Conservation (phyloP, 441 rosid species). For the Bruguiera hainesii region DNA sequence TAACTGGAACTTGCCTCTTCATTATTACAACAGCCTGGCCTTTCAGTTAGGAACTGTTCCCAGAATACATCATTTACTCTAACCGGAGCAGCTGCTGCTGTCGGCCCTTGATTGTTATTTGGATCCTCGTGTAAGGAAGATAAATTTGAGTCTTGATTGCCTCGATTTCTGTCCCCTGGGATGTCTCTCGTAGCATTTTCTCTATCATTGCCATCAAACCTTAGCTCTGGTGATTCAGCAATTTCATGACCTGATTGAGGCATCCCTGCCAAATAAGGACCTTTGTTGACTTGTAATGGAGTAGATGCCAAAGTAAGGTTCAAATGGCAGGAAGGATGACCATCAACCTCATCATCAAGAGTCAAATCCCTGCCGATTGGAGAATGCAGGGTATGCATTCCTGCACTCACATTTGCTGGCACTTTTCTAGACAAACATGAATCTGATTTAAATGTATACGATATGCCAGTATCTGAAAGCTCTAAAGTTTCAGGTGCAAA, state of each 20-base stretch:
- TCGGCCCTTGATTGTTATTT: constrained; percentile 38
- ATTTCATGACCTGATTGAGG: constrained; percentile 37
- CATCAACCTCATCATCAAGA: constrained; percentile 64
- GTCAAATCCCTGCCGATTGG: constrained; percentile 33
- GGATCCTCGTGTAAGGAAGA: constrained; percentile 35
- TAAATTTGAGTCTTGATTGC: constrained; percentile 21
- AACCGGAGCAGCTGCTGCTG: constrained; percentile 49
- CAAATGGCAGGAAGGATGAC: constrained; percentile 72
- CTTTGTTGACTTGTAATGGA: constrained; percentile 49
- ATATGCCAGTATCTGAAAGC: constrained; percentile 82
- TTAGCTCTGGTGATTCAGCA: constrained; percentile 34
- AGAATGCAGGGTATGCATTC: constrained; percentile 31
- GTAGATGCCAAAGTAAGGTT: constrained; percentile 85
- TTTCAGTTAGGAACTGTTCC: constrained; percentile 95
- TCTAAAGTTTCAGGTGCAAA: constrained; percentile 60
- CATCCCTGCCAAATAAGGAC: constrained; percentile 36
- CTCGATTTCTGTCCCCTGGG: constrained; percentile 25
- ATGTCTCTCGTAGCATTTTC: constrained; percentile 35
- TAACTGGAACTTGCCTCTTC: constrained; percentile 86
- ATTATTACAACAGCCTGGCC: constrained; percentile 75
- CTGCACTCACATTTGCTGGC: constrained; percentile 35
- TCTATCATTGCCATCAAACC: constrained; percentile 33
- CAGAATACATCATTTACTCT: constrained; percentile 86
- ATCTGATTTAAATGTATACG: constrained; percentile 41
- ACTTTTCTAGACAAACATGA: constrained; percentile 39